Conservation (phyloP, 805 yeast genomes). For the Candida ponderosae region DNA sequence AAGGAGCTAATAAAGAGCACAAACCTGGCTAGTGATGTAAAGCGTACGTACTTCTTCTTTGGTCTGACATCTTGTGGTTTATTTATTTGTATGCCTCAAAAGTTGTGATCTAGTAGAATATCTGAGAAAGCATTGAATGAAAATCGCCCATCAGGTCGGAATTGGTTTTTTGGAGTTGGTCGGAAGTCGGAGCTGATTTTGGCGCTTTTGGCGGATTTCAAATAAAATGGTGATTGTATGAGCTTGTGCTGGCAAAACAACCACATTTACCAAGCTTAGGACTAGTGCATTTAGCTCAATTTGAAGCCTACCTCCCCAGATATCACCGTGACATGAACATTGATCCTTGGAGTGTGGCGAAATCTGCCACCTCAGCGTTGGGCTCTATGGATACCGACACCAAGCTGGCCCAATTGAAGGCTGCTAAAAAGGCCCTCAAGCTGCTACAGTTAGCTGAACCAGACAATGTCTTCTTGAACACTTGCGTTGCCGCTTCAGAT, state of each 20-base stretch:
- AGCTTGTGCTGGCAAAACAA: too few species aligned
- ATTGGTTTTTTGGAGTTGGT: too few species aligned
- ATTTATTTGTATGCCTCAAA: neutral
- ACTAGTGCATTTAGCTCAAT: too few species aligned
- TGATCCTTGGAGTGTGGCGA: conserved; percentile 26
- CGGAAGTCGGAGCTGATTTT: too few species aligned
- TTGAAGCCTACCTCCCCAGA: neutral
- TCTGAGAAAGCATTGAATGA: too few species aligned
- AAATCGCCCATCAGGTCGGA: too few species aligned
- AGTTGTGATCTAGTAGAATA: too few species aligned
- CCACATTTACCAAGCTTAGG: too few species aligned
- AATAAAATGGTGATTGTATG: too few species aligned
- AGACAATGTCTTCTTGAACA: conserved; percentile 22
- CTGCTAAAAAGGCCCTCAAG: conserved; percentile 28
- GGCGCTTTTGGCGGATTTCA: too few species aligned
- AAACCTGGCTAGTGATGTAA: neutral
- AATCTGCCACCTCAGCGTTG: conserved; percentile 12
- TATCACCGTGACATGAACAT: neutral
- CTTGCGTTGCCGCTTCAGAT: conserved; percentile 31
- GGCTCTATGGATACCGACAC: conserved; percentile 15
- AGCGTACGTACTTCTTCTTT: neutral
- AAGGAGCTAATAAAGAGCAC: too few species aligned
- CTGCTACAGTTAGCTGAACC: conserved; percentile 16
- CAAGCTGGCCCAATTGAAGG: conserved; percentile 23
- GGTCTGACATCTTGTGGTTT: neutral